Percentiles rank a stretch among this genome's conserved stretches.
These are phyloP conservation scores for Acidomyces sp. DNA, from an alignment of 495 filamentous ascomycete genomes.

Conservation along the genomic window DNA sequence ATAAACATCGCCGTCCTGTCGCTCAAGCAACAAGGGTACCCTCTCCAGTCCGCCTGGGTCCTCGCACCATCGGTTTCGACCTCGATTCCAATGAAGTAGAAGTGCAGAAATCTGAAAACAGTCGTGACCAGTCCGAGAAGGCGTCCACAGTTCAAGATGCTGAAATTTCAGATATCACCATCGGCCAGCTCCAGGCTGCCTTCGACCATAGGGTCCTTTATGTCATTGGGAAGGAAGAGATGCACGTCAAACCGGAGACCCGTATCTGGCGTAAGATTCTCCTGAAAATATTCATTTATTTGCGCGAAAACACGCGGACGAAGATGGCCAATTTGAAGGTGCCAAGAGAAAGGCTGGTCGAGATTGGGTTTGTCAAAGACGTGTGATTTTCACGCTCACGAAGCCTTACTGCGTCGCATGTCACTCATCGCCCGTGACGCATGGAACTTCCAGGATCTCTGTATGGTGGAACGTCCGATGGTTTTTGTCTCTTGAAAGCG, in stretches of 20 bases:
- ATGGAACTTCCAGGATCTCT: too few relatives aligned
- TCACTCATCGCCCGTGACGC: too few relatives aligned
- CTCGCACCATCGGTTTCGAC: too few relatives aligned
- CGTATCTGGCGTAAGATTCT: slow-evolving; percentile 35
- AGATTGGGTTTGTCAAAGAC: slow-evolving; percentile 31
- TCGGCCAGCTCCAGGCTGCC: slow-evolving; percentile 41
- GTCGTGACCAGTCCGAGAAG: neutral
- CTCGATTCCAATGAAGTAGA: too few relatives aligned
- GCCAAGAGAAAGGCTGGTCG: slow-evolving; percentile 23
- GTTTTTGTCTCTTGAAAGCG: too few relatives aligned
- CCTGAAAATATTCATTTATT: slow-evolving; percentile 49
- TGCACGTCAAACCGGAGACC: slow-evolving; percentile 38
- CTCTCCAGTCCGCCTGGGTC: neutral
- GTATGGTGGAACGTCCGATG: too few relatives aligned
- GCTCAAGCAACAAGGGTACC: neutral
- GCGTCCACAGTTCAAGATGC: neutral
- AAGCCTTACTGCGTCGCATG: too few relatives aligned
- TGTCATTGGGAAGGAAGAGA: slow-evolving; percentile 63
- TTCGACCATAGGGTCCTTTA: slow-evolving; percentile 50
- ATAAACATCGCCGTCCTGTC: neutral
- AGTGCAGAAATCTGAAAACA: neutral
- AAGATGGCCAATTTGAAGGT: slow-evolving; percentile 27
- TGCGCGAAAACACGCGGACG: slow-evolving; percentile 41
- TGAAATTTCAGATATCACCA: slow-evolving; percentile 17
- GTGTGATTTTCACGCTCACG: too few relatives aligned